These are phyloP conservation scores for Zangia roseola DNA, from an alignment of 768 basidiomycete genomes.

Conservation along the genomic window DNA sequence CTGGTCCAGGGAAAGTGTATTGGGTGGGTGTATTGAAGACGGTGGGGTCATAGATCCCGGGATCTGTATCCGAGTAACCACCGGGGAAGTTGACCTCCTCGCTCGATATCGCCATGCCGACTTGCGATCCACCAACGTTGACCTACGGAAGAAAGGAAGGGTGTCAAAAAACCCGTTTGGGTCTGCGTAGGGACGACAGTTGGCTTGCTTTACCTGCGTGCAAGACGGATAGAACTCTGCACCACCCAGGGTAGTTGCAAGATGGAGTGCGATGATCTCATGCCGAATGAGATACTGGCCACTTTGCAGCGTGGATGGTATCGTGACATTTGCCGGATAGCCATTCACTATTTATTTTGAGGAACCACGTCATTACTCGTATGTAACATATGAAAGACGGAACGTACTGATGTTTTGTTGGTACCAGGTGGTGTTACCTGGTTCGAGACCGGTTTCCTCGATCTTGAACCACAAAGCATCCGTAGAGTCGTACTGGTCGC, in stretches of 20 bases:
- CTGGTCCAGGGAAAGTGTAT: conserved; percentile 55
- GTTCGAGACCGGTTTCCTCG: conserved; percentile 46
- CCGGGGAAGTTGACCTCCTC: conserved; percentile 71
- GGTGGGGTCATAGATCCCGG: conserved; percentile 63
- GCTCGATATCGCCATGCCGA: conserved; percentile 42
- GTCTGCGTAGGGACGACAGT: conserved; percentile 1
- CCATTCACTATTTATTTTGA: conserved; percentile 49
- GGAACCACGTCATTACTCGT: not conserved
- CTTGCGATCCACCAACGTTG: conserved; percentile 51
- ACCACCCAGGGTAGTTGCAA: conserved; percentile 52
- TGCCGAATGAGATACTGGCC: conserved; percentile 78
- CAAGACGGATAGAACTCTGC: conserved; percentile 85
- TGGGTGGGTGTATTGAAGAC: conserved; percentile 32
- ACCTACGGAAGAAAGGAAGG: conserved; percentile 36
- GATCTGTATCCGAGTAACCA: conserved; percentile 66
- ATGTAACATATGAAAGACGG: not conserved
- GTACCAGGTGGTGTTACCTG: conserved; percentile 42
- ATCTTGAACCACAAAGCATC: conserved; percentile 77
- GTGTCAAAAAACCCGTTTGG: not conserved
- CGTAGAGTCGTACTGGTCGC: conserved; percentile 57
- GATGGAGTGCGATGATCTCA: conserved; percentile 78
- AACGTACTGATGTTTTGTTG: conserved; percentile 54
- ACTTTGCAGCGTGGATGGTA: conserved; percentile 54
- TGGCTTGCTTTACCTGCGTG: conserved; percentile 35
- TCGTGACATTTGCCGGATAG: conserved; percentile 36